Conservation (phyloP, 305 asterid genomes). For the Solanum hybrid region DNA sequence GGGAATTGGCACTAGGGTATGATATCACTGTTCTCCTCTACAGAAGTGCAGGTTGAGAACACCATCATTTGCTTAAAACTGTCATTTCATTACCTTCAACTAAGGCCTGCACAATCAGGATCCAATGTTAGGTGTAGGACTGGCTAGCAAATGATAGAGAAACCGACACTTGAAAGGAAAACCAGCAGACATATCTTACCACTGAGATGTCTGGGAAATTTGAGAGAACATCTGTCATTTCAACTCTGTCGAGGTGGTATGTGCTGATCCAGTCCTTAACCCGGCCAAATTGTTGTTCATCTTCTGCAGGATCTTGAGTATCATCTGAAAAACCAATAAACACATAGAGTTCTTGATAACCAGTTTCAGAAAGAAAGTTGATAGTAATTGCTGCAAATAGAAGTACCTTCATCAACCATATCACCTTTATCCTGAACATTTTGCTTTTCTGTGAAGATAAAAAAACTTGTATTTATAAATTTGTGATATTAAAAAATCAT, state of each 20-base stretch:
- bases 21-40: neutral
- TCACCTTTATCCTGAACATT: slow-evolving; percentile 29
- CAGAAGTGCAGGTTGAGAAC: neutral
- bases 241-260: slow-evolving; percentile 56
- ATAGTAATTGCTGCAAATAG: neutral
- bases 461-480: neutral
- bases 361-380: neutral
- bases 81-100: slow-evolving; percentile 62
- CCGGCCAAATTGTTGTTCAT: slow-evolving; percentile 58
- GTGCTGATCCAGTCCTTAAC: slow-evolving; percentile 75
- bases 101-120: slow-evolving; percentile 48
- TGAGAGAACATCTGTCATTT: slow-evolving; percentile 64
- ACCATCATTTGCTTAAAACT: slow-evolving; percentile 16
- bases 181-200: slow-evolving; percentile 26
- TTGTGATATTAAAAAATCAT: slow-evolving; percentile 4
- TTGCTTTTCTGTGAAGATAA: slow-evolving; percentile 38
- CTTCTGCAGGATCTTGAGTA: slow-evolving; percentile 85
- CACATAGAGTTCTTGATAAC: slow-evolving; percentile 11
- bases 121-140: neutral
- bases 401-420: slow-evolving; percentile 53
- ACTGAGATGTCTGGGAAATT: slow-evolving; percentile 76
- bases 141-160: neutral
- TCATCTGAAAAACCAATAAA: slow-evolving; percentile 37
- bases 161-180: neutral
- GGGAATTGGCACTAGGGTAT: neutral